Base-by-base conservation (phyloP, 1,284 basidiomycete species). In the Papiliotrema fonsecae region DNA sequence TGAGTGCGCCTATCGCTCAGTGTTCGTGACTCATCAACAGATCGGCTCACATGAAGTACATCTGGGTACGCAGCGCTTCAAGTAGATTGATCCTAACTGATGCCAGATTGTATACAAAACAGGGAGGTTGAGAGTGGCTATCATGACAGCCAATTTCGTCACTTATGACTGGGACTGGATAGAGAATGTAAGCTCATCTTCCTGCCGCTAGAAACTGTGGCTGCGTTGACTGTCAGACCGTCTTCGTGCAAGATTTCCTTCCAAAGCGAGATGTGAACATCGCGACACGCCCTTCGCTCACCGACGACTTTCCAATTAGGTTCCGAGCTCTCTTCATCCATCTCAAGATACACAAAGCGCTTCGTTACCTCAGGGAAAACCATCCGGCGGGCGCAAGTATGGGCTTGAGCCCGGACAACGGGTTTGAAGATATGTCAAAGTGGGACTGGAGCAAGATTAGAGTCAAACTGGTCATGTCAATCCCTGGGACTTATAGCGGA, bases 71-170 rank as follows among this genome's bases (percentile, higher is more conserved):
- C 22, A 22, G 19, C 37, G 28, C 27, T 2, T 16, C 35, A 39
- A 39, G 26, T 24, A 30, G 19, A 18, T 36, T 38, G 27, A 25
- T 27, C 14, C 41, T 42, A 36, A 50, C 14, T 11, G 16, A n/a
- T n/a, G n/a, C 14, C 32, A 67, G 69, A 66, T 75, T 21, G 72
- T 70, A 41, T 74, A 73, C 64, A 68, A 69, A 46, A 70, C 69
- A 9, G 71, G 72, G 2, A 54, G 72, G 19, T 47, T 74, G n/a
- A 52, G 73, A 19, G 61, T 73, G 1, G 61, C 65, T 5, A 64
- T 74, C 41, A 56, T 58, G 21, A 72, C 72, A 1, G 70, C 67
- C 22, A 75, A 75, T 38, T 56, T 74, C 50, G 66, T 72, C 1
- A 43, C 42, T 14, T 70, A 72, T 49, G 73, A 75, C 41, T 75